Conservation (phyloP, 2,329 filamentous ascomycete species). For the Blastomyces gilchristii region DNA sequence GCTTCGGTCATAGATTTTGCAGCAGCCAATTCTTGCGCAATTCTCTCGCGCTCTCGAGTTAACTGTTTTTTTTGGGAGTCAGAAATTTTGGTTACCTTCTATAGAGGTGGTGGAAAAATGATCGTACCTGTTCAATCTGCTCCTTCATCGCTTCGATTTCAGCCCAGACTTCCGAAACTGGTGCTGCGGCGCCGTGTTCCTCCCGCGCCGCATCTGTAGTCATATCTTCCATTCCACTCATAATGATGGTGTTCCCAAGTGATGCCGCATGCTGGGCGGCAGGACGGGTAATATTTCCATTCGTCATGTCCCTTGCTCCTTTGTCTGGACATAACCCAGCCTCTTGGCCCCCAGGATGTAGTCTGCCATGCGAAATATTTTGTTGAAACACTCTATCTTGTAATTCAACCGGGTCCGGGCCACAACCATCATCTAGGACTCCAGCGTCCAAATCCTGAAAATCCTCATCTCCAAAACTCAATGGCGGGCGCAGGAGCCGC, state of each 20-base stretch:
- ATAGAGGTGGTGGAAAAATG: background rate
- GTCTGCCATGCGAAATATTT: background rate
- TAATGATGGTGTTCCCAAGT: background rate
- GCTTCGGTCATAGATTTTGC: constrained; percentile 36
- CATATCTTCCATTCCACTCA: constrained; percentile 4
- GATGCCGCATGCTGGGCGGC: background rate
- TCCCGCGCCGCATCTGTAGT: background rate
- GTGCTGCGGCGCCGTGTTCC: background rate
- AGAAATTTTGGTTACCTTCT: background rate
- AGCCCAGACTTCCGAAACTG: background rate
- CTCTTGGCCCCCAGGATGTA: background rate
- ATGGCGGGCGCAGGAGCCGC: constrained; percentile 20
- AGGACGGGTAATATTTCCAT: background rate
- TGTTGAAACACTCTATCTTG: constrained; percentile 10
- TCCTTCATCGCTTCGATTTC: constrained; percentile 14
- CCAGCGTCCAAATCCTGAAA: constrained; percentile 36
- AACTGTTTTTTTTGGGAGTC: constrained; percentile 21
- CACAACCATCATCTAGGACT: constrained; percentile 31
- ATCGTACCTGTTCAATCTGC: constrained; percentile 14
- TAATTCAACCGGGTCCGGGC: constrained; percentile 20
- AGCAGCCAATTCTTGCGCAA: constrained; percentile 30
- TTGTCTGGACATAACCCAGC: background rate
- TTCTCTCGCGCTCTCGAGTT: constrained; percentile 31
- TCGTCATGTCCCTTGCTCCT: background rate
- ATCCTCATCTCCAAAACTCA: constrained; percentile 35